Conservation (phyloP, 2,329 filamentous ascomycete genomes). For the Talaromyces sp. region DNA sequence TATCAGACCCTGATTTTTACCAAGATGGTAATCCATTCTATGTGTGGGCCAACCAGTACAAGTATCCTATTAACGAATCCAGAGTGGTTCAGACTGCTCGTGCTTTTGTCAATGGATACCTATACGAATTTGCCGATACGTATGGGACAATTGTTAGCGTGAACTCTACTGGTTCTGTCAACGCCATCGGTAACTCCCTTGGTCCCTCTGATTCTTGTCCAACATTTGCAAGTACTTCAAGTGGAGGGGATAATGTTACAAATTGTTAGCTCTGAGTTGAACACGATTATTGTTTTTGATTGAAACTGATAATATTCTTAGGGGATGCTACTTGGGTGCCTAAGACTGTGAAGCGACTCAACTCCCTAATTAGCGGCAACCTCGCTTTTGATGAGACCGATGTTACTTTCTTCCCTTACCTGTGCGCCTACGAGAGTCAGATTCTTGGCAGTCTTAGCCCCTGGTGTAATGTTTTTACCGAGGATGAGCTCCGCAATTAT, state of each 20-base stretch:
- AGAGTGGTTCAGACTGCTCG: conserved; percentile 63
- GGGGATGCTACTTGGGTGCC: conserved; percentile 22
- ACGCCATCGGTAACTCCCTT: conserved; percentile 63
- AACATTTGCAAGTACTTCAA: conserved; percentile 56
- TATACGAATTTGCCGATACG: conserved; percentile 58
- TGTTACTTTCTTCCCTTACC: conserved; percentile 63
- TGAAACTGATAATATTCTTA: background rate
- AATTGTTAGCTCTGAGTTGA: conserved; percentile 16
- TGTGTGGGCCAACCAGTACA: conserved; percentile 69
- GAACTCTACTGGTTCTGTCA: conserved; percentile 56
- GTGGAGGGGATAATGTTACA: conserved; percentile 30
- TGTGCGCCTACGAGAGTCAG: conserved; percentile 73
- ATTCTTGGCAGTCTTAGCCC: conserved; percentile 64
- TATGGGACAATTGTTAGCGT: conserved; percentile 61
- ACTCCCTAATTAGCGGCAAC: conserved; percentile 55
- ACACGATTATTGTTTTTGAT: background rate
- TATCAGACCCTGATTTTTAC: conserved; percentile 54
- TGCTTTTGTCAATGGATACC: conserved; percentile 63
- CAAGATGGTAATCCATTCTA: conserved; percentile 54
- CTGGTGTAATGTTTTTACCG: conserved; percentile 65
- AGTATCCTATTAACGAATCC: conserved; percentile 43
- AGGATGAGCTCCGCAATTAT: conserved; percentile 64
- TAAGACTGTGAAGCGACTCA: conserved; percentile 49
- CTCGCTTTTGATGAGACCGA: conserved; percentile 59
- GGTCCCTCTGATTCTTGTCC: conserved; percentile 66